Evolutionary conservation across 2,329 filamentous ascomycete genomes (phyloP).

Genomic region (Paecilomyces dactylethromorphus): DNA sequence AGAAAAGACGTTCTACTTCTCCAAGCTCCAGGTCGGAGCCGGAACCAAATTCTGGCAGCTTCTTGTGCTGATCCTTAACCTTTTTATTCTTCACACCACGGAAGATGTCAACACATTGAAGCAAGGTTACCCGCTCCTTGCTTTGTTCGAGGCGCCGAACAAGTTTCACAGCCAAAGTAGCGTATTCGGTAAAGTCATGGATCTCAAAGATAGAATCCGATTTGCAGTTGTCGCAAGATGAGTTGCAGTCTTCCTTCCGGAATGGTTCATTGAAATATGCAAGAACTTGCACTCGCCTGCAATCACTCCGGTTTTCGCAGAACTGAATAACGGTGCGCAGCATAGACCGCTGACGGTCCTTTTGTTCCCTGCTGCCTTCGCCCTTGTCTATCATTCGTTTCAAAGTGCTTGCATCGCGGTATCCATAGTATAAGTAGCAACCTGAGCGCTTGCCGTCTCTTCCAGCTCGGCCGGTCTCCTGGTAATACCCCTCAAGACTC

Average conservation of each 20-base stretch:
- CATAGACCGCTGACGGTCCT: constrained; percentile 78
- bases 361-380: constrained; percentile 70
- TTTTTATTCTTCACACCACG: constrained; percentile 61
- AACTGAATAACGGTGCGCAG: constrained; percentile 76
- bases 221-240: constrained; percentile 83
- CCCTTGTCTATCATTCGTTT: constrained; percentile 78
- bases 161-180: constrained; percentile 62
- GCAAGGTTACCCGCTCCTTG: constrained; percentile 58
- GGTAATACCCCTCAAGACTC: constrained; percentile 95
- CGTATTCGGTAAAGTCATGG: constrained; percentile 71
- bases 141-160: constrained; percentile 48
- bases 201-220: constrained; percentile 64
- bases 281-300: constrained; percentile 79
- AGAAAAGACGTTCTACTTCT: constrained; percentile 79
- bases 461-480: constrained; percentile 92
- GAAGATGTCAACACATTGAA: constrained; percentile 79
- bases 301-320: constrained; percentile 84
- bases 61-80: constrained; percentile 48
- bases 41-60: constrained; percentile 56
- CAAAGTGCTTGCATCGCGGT: constrained; percentile 65
- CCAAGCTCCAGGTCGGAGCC: constrained; percentile 65
- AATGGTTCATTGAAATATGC: constrained; percentile 93
- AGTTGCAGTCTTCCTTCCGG: constrained; percentile 60
- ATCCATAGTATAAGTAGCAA: constrained; percentile 86
- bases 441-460: constrained; percentile 81